A percentile compares a stretch with the other conserved stretches of the same genome.
These are phyloP conservation scores for Cyclocybe aegerita DNA, from an alignment of 768 basidiomycete genomes.

Conservation along the genomic window DNA sequence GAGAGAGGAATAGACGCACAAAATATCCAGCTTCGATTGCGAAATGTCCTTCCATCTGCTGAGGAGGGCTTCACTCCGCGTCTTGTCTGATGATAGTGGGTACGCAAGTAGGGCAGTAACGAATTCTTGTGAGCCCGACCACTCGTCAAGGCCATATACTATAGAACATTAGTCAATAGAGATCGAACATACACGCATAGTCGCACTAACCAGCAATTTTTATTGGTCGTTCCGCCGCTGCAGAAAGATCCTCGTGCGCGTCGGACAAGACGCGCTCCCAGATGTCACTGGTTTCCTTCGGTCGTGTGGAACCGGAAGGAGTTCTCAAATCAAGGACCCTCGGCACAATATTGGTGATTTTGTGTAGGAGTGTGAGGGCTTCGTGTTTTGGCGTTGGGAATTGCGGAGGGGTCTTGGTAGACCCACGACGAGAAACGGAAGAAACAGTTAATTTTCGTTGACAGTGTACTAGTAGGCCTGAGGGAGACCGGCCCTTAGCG, in stretches of 20 bases:
- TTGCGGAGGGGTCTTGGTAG: not conserved
- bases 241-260: constrained; percentile 33
- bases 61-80: constrained; percentile 40
- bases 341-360: constrained; percentile 45
- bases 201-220: constrained; percentile 50
- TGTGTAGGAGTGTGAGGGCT: constrained; percentile 49
- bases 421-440: constrained; percentile 1
- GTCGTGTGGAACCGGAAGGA: constrained; percentile 13
- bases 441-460: constrained; percentile 8
- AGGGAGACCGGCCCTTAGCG: too few relatives aligned
- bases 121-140: constrained; percentile 53
- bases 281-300: constrained; percentile 33
- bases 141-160: constrained; percentile 63
- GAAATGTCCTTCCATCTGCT: constrained; percentile 45
- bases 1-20: constrained; percentile 32
- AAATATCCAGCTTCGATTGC: constrained; percentile 33
- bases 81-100: constrained; percentile 58
- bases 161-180: not conserved
- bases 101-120: constrained; percentile 72
- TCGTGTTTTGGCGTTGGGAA: constrained; percentile 17
- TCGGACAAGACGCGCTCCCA: constrained; percentile 46
- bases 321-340: constrained; percentile 31
- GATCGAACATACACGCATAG: constrained; percentile 2
- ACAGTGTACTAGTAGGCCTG: not conserved
- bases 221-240: constrained; percentile 31